phyloP scores from a whole-genome alignment of 1,139 yeast genomes.

The Diutina siamensis region DNA sequence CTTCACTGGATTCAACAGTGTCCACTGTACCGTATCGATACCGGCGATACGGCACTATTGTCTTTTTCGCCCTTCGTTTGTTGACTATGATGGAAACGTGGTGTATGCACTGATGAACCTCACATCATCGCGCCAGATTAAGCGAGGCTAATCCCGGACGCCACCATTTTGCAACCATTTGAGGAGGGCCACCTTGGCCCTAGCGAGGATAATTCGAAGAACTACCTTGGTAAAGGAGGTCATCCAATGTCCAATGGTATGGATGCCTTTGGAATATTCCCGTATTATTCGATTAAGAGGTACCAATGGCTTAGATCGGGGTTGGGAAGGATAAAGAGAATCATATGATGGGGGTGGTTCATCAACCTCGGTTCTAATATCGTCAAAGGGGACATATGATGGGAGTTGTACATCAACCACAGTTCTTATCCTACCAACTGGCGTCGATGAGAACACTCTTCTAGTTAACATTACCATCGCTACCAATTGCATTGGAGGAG shows the following conservation, averaged over 20 bases:
- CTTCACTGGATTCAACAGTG: slow-evolving; percentile 19
- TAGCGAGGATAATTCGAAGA: not conserved
- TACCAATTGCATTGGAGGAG: too few species aligned
- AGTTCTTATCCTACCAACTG: too few species aligned
- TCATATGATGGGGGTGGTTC: not conserved
- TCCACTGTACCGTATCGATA: slow-evolving; percentile 56
- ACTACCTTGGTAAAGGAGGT: not conserved
- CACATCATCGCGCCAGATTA: not conserved
- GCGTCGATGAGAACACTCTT: too few species aligned
- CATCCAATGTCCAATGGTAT: not conserved
- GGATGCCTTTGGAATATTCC: not conserved
- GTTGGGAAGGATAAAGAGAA: not conserved
- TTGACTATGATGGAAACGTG: slow-evolving; percentile 48
- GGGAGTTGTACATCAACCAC: too few species aligned
- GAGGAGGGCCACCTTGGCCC: too few species aligned
- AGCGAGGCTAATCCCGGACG: not conserved
- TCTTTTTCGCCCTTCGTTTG: slow-evolving; percentile 75
- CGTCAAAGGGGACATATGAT: too few species aligned
- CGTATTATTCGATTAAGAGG: too few species aligned
- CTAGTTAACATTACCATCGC: too few species aligned
- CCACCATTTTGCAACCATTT: not conserved
- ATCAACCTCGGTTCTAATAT: too few species aligned
- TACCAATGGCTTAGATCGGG: too few species aligned
- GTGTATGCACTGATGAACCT: not conserved
- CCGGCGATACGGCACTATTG: slow-evolving; percentile 64